Base-by-base conservation (phyloP, 2,329 filamentous ascomycete species). In the Aspergillus tanneri region DNA sequence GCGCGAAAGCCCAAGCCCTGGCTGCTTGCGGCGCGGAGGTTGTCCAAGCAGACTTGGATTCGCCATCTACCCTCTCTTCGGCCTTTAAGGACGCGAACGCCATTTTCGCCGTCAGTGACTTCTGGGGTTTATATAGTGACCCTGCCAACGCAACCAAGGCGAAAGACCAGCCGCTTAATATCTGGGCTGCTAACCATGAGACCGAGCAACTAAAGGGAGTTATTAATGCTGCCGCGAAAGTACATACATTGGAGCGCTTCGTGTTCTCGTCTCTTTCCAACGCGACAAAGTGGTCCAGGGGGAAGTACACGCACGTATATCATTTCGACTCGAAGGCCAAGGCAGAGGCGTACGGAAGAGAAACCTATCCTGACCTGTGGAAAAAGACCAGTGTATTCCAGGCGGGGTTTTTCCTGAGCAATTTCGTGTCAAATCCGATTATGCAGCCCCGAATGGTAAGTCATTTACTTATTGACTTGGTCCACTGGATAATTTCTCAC, bases 251-350 rank as follows among this genome's bases (percentile, higher is more conserved):
- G 2, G 64, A 75, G 27, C 56, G 67, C 4, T 66, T 76, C 12
- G 50, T 77, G 3, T 50, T 72, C 2, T 75, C 71, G 3, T 64
- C 63, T 0, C 50, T 76, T 0, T 61, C 64, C 1, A 57, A 73
- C 53, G 61, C 63, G 1, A 59, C 53, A 6, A 70, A 67, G 48
- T 66, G 62, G 60, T 72, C 67, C n/a, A 57, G 56, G 8, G 74
- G 74, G 0, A 72, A 73, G 50, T 75, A 75, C 46, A 66, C 46
- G 2, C 57, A 62, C 11, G 68, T 74, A 0, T 68, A 69, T 39
- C 72, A 77, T 53, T 75, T 73, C 46, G 70, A 75, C 32, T 58
- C 63, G 10, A 77, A 77, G 52, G 72, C 69, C 4, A 57, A 58
- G 1, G 65, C 60, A 4, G 61, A 56, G 2, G 54, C 61, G 2